Evolutionary conservation across 805 yeast genomes (phyloP).

Genomic region (Diddensiella caesifluorescens): DNA sequence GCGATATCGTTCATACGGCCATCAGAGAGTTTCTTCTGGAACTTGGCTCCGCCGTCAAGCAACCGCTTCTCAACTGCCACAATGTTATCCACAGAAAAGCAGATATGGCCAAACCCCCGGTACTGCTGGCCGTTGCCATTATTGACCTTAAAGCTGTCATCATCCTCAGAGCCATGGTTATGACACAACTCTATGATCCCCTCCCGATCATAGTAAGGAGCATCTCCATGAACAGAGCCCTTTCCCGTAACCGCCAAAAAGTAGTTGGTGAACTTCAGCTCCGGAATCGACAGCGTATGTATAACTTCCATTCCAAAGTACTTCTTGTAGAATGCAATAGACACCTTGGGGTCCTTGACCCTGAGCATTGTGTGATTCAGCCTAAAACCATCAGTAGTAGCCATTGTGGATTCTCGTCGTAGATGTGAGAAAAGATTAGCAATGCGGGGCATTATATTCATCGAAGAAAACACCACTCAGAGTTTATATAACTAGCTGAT

Average conservation of each 20-base stretch:
- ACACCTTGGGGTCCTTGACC: constrained; percentile 70
- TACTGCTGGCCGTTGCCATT: constrained; percentile 82
- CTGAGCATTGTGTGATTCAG: constrained; percentile 51
- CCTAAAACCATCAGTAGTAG: constrained; percentile 12
- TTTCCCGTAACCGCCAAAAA: constrained; percentile 55
- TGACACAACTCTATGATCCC: constrained; percentile 86
- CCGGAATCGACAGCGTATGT: constrained; percentile 46
- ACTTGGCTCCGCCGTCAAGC: constrained; percentile 57
- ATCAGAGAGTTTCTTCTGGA: constrained; percentile 78
- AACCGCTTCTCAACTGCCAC: constrained; percentile 54
- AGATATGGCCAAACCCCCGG: constrained; percentile 92
- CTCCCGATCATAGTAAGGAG: constrained; percentile 36
- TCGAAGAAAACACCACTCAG: too few species aligned
- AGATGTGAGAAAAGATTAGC: too few species aligned
- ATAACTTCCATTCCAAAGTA: constrained; percentile 69
- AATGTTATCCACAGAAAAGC: constrained; percentile 80
- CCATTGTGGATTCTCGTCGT: constrained; percentile 1
- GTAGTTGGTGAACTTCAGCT: constrained; percentile 58
- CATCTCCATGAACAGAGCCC: constrained; percentile 36
- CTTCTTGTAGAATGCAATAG: constrained; percentile 67
- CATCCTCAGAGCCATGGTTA: constrained; percentile 65
- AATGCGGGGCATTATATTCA: too few species aligned
- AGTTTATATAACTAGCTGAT: too few species aligned
- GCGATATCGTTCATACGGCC: constrained; percentile 94
- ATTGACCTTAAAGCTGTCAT: constrained; percentile 50